Evolutionary conservation across 169 alveolate genomes (phyloP).

Genomic region (Plasmodium malariae): DNA sequence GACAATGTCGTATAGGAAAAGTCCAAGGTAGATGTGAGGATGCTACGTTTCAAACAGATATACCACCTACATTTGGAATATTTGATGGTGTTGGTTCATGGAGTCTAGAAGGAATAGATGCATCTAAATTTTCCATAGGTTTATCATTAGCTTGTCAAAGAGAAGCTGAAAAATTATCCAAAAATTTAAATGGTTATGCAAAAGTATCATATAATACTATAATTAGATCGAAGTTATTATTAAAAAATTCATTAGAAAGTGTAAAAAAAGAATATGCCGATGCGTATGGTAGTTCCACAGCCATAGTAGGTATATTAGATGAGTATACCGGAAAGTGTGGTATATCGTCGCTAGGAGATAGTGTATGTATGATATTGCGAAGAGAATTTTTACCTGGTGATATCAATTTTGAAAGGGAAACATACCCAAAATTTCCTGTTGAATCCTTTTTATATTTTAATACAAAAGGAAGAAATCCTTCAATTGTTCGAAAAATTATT

Average conservation of each 20-base stretch:
- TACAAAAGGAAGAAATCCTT: constrained; percentile 76
- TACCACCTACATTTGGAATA: constrained; percentile 83
- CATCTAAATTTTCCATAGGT: constrained; percentile 82
- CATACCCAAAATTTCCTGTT: constrained; percentile 62
- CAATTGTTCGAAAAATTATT: constrained; percentile 76
- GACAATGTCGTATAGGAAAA: constrained; percentile 76
- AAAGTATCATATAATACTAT: constrained; percentile 77
- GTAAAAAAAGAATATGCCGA: constrained; percentile 79
- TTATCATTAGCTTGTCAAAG: constrained; percentile 78
- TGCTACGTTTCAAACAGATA: constrained; percentile 78
- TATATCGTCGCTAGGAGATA: constrained; percentile 82
- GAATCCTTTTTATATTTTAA: constrained; percentile 65
- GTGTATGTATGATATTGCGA: constrained; percentile 79
- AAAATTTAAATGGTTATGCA: constrained; percentile 72
- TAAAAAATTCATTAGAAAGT: constrained; percentile 76
- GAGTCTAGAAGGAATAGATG: constrained; percentile 83
- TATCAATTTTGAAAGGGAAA: constrained; percentile 76
- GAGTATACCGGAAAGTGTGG: constrained; percentile 79
- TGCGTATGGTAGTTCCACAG: constrained; percentile 85
- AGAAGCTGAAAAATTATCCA: constrained; percentile 64
- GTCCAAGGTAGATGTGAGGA: constrained; percentile 82
- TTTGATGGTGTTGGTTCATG: constrained; percentile 86
- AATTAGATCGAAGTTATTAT: constrained; percentile 77
- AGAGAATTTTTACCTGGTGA: constrained; percentile 80
- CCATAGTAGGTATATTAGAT: constrained; percentile 82